Conservation (phyloP, 805 yeast species). For the Teunomyces gatunensis region DNA sequence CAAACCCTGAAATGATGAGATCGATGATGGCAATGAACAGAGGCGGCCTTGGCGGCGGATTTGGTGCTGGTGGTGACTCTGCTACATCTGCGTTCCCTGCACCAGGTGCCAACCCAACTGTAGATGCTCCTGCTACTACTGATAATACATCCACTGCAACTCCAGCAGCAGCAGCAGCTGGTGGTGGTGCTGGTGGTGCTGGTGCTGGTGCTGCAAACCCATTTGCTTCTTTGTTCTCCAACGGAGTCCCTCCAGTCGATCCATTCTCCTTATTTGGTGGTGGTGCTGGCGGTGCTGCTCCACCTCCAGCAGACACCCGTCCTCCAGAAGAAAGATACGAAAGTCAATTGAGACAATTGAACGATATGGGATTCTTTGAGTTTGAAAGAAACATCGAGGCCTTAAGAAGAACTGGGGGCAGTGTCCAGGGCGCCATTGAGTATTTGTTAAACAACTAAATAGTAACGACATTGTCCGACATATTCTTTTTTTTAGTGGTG, state of each 20-base stretch:
- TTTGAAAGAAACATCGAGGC: slow-evolving; percentile 92
- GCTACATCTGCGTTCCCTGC: slow-evolving; percentile 30
- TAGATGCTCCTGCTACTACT: slow-evolving; percentile 15
- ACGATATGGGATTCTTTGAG: slow-evolving; percentile 70
- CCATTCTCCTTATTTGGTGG: slow-evolving; percentile 50
- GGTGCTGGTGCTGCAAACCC: slow-evolving; percentile 31
- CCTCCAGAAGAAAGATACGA: slow-evolving; percentile 48
- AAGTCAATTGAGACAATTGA: slow-evolving; percentile 42
- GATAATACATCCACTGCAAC: slow-evolving; percentile 9
- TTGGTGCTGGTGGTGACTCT: slow-evolving; percentile 10
- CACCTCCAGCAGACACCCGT: slow-evolving; percentile 37
- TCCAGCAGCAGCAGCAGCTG: slow-evolving; percentile 11
- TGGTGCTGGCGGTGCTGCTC: slow-evolving; percentile 24
- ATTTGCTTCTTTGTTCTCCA: slow-evolving; percentile 37
- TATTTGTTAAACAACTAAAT: slow-evolving; percentile 50
- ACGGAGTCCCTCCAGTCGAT: slow-evolving; percentile 41
- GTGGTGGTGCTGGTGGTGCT: slow-evolving; percentile 9
- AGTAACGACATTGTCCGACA: slow-evolving; percentile 1
- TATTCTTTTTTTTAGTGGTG: neutral
- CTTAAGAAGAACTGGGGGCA: slow-evolving; percentile 92
- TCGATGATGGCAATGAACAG: slow-evolving; percentile 76
- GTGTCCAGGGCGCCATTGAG: slow-evolving; percentile 95
- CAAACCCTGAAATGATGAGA: slow-evolving; percentile 84
- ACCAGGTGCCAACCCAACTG: slow-evolving; percentile 39
- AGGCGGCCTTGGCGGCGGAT: slow-evolving; percentile 23